phyloP scores from a whole-genome alignment of 1,284 basidiomycete genomes.

The Cystobasidium slooffiae region DNA sequence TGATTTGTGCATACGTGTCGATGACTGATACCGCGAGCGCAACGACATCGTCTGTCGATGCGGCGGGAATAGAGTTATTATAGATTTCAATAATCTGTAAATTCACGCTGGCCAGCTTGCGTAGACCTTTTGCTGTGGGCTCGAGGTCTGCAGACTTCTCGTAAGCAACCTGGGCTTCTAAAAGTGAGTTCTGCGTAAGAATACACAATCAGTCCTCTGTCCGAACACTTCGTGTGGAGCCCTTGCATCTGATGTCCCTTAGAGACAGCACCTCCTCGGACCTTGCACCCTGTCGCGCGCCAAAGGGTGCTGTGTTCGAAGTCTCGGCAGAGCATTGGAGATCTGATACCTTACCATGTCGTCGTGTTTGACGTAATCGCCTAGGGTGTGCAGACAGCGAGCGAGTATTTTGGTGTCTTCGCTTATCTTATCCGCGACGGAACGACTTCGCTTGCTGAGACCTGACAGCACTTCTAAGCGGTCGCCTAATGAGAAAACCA shows the following conservation, averaged over 20 bases:
- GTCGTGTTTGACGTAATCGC: slow-evolving; percentile 20
- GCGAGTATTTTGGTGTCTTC: slow-evolving; percentile 26
- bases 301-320: background rate
- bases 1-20: slow-evolving; percentile 29
- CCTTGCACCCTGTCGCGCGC: too few species aligned
- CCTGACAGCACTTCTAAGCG: slow-evolving; percentile 18
- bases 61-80: background rate
- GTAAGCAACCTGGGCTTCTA: slow-evolving; percentile 38
- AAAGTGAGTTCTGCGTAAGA: slow-evolving; percentile 14
- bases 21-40: slow-evolving; percentile 23
- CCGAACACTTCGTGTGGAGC: too few species aligned
- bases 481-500: slow-evolving; percentile 23
- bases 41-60: background rate
- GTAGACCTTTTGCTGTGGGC: slow-evolving; percentile 29
- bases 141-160: slow-evolving; percentile 33
- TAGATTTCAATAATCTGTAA: slow-evolving; percentile 20
- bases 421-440: slow-evolving; percentile 23
- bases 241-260: too few species aligned
- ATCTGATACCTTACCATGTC: slow-evolving; percentile 20
- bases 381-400: slow-evolving; percentile 24
- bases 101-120: slow-evolving; percentile 39
- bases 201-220: background rate
- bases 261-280: too few species aligned
- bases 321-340: background rate
- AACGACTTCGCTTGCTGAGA: slow-evolving; percentile 5